Base-by-base conservation (phyloP, 768 basidiomycete genomes). In the Rhodotorula diobovata region DNA sequence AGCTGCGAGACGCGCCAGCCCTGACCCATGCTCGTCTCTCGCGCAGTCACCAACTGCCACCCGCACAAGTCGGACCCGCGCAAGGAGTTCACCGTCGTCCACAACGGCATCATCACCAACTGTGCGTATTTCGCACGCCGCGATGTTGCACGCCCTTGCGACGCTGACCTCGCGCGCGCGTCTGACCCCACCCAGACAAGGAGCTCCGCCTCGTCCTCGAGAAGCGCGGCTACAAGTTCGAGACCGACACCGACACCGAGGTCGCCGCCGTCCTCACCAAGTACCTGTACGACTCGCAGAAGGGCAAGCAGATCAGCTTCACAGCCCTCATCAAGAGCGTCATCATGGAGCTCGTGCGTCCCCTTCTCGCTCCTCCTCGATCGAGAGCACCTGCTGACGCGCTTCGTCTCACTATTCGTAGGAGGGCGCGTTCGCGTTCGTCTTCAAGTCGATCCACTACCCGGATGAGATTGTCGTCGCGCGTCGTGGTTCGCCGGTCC, bases 81-180 rank as follows among this genome's bases (percentile, higher is more conserved):
- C 65, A 76, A 80, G 57, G 93, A 97, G 78, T 98, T 99, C 83
- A 87, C 88, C 68, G 82, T 98, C 76, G 94, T 99, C 37, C 96
- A 99, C 86, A 98, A 99, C 77, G 96, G 96, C 79, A 98, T 98
- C 79, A 94, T 98, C 79, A 99, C 95, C 81, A 97, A 96, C 84
- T 87, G 86, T 76, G 83, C 21, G 70, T 62, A 18, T 28, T 28
- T 8, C 14, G 39, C 12, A 6, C 8, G 11, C 11, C 23, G 46
- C 23, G 18, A 5, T 12, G 32, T 45, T 12, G 10, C 20, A 16
- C 12, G 3, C 30, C 35, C 51, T 41, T 50, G n/a, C 14, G 25
- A 0, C 23, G 10, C 43, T 21, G 37, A 43, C 35, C 65, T 48
- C 32, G 39, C 12, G 1, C 6, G 1, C n/a, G 30, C 12, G 2